Conservation (phyloP, 768 basidiomycete genomes). For the Rhodotorula taiwanensis region DNA sequence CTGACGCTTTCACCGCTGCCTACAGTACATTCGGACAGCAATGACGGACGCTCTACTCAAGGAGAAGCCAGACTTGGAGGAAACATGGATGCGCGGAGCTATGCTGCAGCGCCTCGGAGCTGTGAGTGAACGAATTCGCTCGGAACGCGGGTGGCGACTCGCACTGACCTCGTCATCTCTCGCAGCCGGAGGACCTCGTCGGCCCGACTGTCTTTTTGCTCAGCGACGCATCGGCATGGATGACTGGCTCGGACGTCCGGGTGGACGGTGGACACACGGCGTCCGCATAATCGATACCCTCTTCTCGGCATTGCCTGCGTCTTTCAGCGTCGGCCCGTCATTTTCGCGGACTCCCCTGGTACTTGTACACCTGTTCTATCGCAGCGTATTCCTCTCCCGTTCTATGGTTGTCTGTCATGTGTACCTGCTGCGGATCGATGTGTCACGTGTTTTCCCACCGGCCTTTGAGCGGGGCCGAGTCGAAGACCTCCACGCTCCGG, state of each 20-base stretch:
- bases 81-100: background rate
- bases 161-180: background rate
- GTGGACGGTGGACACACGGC: background rate
- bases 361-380: too few species aligned
- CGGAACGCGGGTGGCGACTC: too few species aligned
- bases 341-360: too few species aligned
- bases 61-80: background rate
- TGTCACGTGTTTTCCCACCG: too few species aligned
- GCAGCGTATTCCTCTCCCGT: too few species aligned
- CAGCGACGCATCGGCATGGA: background rate
- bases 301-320: too few species aligned
- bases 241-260: background rate
- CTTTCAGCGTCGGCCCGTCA: too few species aligned
- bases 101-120: background rate
- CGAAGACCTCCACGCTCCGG: too few species aligned
- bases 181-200: background rate
- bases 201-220: background rate
- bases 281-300: too few species aligned
- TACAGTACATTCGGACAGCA: constrained; percentile 2
- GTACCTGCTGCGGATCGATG: too few species aligned
- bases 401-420: too few species aligned
- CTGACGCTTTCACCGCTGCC: background rate
- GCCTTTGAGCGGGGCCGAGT: too few species aligned
- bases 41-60: background rate
- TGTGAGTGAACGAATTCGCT: background rate